Evolutionary conservation across 179 eudicot species (phyloP).

Genomic region (Spinacia oleracea): DNA sequence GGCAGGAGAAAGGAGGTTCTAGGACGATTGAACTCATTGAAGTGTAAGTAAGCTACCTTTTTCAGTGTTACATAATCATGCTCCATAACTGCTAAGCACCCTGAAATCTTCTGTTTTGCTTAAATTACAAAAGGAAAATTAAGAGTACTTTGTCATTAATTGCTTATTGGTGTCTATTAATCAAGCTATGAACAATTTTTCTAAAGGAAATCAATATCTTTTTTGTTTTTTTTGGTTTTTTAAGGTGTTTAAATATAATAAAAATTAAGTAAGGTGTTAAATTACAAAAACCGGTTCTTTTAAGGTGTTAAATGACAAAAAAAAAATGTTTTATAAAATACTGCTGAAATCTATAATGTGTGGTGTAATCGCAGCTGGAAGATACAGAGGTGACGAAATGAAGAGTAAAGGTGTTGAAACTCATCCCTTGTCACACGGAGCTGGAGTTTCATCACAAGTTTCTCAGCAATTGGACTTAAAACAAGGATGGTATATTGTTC

Average conservation of each 20-base stretch:
- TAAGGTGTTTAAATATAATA: no score
- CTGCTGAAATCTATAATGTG: neutral
- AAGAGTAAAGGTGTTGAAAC: conserved; percentile 23
- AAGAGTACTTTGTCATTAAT: no score
- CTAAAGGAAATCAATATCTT: no score
- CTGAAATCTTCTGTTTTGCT: neutral
- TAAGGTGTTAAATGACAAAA: no score
- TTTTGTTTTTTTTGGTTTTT: no score
- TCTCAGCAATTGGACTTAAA: conserved; percentile 24
- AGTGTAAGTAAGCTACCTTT: conserved; percentile 44
- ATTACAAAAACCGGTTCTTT: no score
- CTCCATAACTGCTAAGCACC: neutral
- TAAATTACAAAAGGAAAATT: no score
- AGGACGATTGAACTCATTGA: conserved; percentile 57
- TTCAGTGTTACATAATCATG: neutral
- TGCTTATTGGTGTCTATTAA: no score
- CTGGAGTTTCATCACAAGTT: conserved; percentile 29
- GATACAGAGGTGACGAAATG: conserved; percentile 36
- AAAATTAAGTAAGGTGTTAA: no score
- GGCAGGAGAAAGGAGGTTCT: conserved; percentile 79
- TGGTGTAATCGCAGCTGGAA: conserved; percentile 49
- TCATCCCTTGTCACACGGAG: conserved; percentile 29
- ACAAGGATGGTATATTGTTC: conserved; percentile 36
- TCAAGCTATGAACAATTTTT: no score
- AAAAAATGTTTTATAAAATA: neutral